A percentile compares a stretch with the other conserved stretches of the same genome.
These are phyloP conservation scores for Populus nigra DNA, from an alignment of 345 rosid genomes.

Conservation along the genomic window DNA sequence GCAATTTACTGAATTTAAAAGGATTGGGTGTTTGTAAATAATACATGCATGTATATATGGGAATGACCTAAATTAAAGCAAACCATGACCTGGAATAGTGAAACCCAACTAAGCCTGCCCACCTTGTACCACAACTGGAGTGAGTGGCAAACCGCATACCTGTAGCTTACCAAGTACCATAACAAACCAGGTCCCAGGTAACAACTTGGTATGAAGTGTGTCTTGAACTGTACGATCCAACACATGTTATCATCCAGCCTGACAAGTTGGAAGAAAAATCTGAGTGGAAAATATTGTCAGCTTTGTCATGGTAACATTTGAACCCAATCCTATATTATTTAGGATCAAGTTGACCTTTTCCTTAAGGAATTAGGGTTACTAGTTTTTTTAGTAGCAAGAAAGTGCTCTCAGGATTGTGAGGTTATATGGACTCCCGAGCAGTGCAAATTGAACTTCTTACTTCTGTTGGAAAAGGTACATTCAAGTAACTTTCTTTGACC, in stretches of 20 bases:
- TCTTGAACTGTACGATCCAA: background rate
- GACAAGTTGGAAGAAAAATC: background rate
- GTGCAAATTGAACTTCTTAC: background rate
- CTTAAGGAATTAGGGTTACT: background rate
- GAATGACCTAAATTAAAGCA: background rate
- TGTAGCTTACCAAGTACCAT: too few relatives aligned
- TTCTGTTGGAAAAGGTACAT: background rate
- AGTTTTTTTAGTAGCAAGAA: too few relatives aligned
- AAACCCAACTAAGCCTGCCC: background rate
- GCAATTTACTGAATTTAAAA: background rate
- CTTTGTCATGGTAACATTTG: background rate
- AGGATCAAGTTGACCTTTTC: background rate
- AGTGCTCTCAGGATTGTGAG: background rate
- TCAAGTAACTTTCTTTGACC: background rate
- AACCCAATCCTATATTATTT: background rate
- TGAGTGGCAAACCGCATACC: background rate
- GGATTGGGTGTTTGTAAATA: background rate
- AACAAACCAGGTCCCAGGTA: background rate
- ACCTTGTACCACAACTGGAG: too few relatives aligned
- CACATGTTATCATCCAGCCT: background rate
- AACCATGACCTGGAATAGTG: background rate
- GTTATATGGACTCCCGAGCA: background rate
- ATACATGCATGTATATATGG: background rate
- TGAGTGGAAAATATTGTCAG: background rate
- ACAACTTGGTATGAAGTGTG: background rate